Conservation (phyloP, 1,284 basidiomycete species). For the Cryptococcus hybrid region DNA sequence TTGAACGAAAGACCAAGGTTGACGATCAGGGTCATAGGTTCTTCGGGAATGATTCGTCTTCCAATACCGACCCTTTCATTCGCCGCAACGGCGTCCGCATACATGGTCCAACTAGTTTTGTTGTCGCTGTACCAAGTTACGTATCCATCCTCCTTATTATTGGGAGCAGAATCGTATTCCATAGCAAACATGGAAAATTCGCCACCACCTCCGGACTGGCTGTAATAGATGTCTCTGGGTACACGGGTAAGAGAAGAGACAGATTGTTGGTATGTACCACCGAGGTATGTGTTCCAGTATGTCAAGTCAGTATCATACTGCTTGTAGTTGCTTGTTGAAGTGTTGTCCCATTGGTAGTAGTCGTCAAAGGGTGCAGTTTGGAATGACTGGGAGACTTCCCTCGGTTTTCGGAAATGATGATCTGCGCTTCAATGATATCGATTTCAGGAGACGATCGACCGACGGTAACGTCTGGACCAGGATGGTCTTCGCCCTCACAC, state of each 20-base stretch:
- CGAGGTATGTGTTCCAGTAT: constrained; percentile 69
- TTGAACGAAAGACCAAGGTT: constrained; percentile 60
- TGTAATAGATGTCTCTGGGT: constrained; percentile 55
- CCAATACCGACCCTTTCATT: constrained; percentile 66
- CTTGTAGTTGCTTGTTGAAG: constrained; percentile 43
- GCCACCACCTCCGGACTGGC: constrained; percentile 6
- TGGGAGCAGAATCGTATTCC: constrained; percentile 65
- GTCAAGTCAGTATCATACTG: constrained; percentile 52
- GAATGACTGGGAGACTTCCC: constrained; percentile 30
- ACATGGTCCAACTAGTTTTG: constrained; percentile 54
- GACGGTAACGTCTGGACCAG: constrained; percentile 57
- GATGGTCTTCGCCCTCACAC: constrained; percentile 61
- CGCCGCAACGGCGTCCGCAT: constrained; percentile 60
- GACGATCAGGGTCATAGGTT: constrained; percentile 72
- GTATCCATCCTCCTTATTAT: constrained; percentile 57
- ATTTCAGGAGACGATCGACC: constrained; percentile 65
- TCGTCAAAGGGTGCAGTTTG: constrained; percentile 56
- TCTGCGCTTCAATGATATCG: constrained; percentile 64
- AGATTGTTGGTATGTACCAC: constrained; percentile 75
- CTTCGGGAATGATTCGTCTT: constrained; percentile 71
- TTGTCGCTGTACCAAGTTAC: constrained; percentile 66
- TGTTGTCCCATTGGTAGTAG: constrained; percentile 61
- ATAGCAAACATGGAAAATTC: constrained; percentile 51
- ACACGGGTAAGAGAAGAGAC: constrained; percentile 57
- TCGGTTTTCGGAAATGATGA: constrained; percentile 13